Base-by-base conservation (phyloP, 2,329 filamentous ascomycete genomes). In the Verticillium alfalfae region DNA sequence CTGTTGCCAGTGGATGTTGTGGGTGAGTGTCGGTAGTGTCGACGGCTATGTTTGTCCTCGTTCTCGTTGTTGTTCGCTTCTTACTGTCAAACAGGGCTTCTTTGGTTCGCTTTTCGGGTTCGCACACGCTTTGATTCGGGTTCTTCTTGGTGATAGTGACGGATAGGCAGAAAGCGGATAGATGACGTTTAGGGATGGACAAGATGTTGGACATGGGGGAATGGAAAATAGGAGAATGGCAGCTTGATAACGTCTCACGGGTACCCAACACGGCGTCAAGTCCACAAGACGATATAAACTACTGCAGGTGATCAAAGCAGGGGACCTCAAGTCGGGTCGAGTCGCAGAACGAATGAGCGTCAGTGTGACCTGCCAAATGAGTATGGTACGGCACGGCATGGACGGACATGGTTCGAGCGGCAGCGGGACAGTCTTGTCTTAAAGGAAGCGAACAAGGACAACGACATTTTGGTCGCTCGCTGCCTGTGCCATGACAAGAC, bases 251-350 rank as follows among this genome's bases (percentile, higher is more conserved):
- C 22, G 45, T 52, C 45, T 31, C 18, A 52, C 18, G n/a, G 26
- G 45, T 22, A 9, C 9, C 54, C 54, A 56, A 56, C 26, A 34
- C 12, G 54, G 54, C 34, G 34, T 13, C 18, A 56, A 36, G 54
- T 22, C 13, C 54, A 56, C 54, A 56, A 26, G 54, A 52, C 45
- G 45, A 52, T 52, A 31, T 15, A 13, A 12, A 56, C 36, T 39
- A 54, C 64, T 61, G 60, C 65, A 66, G 65, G 65, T 66, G 65
- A 66, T 61, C 64, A 55, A 59, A 58, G 64, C 65, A 66, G 64
- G 56, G 64, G 65, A 66, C 65, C 41, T 37, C 31, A 58, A 38
- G 61, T 59, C 58, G 59, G 18, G 34, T 37, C 31, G 60, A 38
- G 61, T 59, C 58, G 59, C 26, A 37, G 38, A 58, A 54, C 58